phyloP scores from a whole-genome alignment of 768 basidiomycete genomes.

The Serendipita indica region DNA sequence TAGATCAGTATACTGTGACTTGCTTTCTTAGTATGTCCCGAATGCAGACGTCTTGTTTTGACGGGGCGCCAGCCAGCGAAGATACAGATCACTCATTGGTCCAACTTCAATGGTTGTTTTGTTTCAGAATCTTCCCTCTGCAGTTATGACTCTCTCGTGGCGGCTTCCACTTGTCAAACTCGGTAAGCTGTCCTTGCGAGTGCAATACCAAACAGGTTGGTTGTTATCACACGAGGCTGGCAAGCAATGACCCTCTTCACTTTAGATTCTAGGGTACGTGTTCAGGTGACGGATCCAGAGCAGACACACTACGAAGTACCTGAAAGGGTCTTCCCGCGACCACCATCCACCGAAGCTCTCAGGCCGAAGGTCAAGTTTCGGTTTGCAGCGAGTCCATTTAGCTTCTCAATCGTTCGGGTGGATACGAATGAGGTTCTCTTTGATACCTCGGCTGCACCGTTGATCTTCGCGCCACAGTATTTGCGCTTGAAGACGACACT shows the following conservation, averaged over 20 bases:
- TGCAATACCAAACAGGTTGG: neutral
- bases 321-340: slow-evolving; percentile 43
- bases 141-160: no score
- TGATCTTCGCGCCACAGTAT: slow-evolving; percentile 68
- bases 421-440: slow-evolving; percentile 41
- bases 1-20: no score
- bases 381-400: slow-evolving; percentile 44
- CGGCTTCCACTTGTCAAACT: no score
- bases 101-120: no score
- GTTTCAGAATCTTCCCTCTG: no score
- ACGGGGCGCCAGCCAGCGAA: no score
- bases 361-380: slow-evolving; percentile 40
- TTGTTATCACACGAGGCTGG: neutral
- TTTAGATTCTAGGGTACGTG: slow-evolving; percentile 8
- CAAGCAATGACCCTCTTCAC: no score
- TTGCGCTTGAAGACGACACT: slow-evolving; percentile 53
- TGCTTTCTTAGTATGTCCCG: no score
- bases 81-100: no score
- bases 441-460: slow-evolving; percentile 40
- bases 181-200: neutral
- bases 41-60: no score
- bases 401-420: slow-evolving; percentile 40
- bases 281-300: slow-evolving; percentile 9
- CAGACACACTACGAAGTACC: slow-evolving; percentile 49
- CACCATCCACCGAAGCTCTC: slow-evolving; percentile 22